Base-by-base conservation (phyloP, 2,329 filamentous ascomycete species). In the Hymenoscyphus occultus region DNA sequence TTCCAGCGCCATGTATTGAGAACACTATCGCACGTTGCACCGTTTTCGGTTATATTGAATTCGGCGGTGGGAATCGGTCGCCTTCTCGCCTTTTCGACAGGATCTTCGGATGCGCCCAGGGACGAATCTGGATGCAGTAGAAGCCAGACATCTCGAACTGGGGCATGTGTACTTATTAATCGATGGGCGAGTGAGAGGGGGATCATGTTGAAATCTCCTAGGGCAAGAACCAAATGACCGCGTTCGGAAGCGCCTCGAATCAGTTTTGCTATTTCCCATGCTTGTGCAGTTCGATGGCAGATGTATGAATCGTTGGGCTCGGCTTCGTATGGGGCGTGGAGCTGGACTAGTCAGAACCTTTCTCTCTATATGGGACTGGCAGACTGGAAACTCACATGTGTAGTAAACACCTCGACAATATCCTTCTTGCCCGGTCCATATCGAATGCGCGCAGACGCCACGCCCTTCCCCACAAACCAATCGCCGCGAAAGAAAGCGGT, bases 191-290 rank as follows among this genome's bases (percentile, higher is more conserved):
- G 86, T 32, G 92, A 96, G 51, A 90, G 78, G 0, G 95, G 95
- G n/a, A 92, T 81, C 90, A 97, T 96, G 79, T 98, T 98, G 80
- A 98, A 97, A 80, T 98, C 95, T 32, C 95, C 95, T 62, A 97
- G 80, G 5, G 89, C 93, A 56, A 98, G 81, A 61, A 93, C 93
- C 39, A 98, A 82, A 75, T 94, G 91, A 6, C 93, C 92, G 14
- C 90, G 83, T 71, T 93, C 90, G 1, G 88, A 85, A 56, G 94
- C 93, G 65, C 86, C 90, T 59, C 91, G 88, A 80, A 97, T 90
- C 56, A 97, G 83, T 77, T 96, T 97, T 62, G 93, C 86, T 65
- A 97, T 91, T 76, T 97, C 91, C 95, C 95, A 99, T 60, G 93
- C 90, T 79, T 99, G 94, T 3, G 94, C 90, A 19, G 91, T 91